Conservation (phyloP, 208 protist species). For the Leptomonas seymouri region DNA sequence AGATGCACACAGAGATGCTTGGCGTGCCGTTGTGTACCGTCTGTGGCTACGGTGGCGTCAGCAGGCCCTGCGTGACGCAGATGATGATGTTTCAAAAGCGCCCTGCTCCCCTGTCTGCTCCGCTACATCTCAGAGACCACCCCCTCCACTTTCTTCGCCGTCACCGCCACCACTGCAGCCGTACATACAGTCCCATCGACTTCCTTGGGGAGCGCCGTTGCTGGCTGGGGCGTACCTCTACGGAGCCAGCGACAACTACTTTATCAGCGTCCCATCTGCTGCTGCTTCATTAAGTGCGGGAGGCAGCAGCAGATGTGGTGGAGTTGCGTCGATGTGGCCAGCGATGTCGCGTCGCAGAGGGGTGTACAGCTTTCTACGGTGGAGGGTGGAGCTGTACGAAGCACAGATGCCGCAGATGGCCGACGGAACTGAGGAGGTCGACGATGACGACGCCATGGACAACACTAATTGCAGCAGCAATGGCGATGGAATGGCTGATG, state of each 20-base stretch:
- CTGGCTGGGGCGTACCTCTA: constrained; percentile 63
- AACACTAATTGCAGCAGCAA: neutral
- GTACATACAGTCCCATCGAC: constrained; percentile 11
- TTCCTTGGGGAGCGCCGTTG: constrained; percentile 71
- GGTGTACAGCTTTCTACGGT: constrained; percentile 73
- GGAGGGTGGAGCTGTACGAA: constrained; percentile 72
- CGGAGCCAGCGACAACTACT: constrained; percentile 74
- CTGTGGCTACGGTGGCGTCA: constrained; percentile 53
- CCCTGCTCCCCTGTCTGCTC: neutral
- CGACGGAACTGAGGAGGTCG: neutral
- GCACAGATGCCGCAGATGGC: constrained; percentile 36
- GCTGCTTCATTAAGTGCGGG: neutral
- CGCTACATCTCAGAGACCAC: neutral
- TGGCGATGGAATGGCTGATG: neutral
- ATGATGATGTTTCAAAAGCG: too few relatives aligned
- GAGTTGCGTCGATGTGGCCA: constrained; percentile 26
- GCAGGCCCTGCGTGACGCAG: neutral
- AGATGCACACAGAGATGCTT: constrained; percentile 20
- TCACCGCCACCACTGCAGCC: neutral
- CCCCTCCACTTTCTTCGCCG: neutral
- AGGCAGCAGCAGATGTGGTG: neutral
- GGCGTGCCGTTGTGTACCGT: constrained; percentile 31
- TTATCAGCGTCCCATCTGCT: constrained; percentile 40
- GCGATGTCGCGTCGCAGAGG: constrained; percentile 51
- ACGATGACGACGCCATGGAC: neutral